Base-by-base conservation (phyloP, 2,329 filamentous ascomycete genomes). In the Diplodia intermedia region DNA sequence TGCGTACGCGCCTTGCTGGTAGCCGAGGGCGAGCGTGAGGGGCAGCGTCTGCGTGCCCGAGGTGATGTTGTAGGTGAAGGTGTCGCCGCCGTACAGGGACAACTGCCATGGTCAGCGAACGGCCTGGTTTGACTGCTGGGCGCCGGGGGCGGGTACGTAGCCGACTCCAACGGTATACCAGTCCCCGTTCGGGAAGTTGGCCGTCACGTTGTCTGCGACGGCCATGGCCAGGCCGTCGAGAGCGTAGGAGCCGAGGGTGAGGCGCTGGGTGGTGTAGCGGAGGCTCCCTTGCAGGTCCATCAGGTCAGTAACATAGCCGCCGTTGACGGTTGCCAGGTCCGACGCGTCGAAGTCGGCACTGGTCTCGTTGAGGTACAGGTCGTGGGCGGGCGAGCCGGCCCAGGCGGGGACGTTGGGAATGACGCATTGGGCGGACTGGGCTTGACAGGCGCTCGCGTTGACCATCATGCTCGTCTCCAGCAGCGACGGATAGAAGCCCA, bases 1-100 rank as follows among this genome's bases (percentile, higher is more conserved):
- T 1, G 71, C 40, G 67, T 47, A 73, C 75, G 29, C 57, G 40
- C 61, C 31, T 7, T 20, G 23, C 4, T 61, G 12, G 20, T n/a
- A 65, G 31, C 33, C 50, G 12, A 29, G 18, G 8, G 33, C 23
- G 14, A 65, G 61, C 4, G 23, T 29, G 20, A 26, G 31, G 1
- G 36, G 36, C 1, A 65, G 2, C 1, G 61, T 33, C 31, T 7
- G 36, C 7, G 61, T 65, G 1, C 61, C 49, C 6, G 52, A 40
- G 18, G 31, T 9, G 6, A 43, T 23, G 14, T 65, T n/a, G 33
- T 54, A 65, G 5, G 47, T 53, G n/a, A 54, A 26, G 7, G 20
- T 33, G 5, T 15, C 9, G 3, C 33, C 29, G 20, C 61, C 61
- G 14, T 65, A 65, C 9, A 65, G 20, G 12, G 49, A 65, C 7